Evolutionary conservation across 371 early-diverging fungal genomes (phyloP).

Genomic region (Mortierella sp.): DNA sequence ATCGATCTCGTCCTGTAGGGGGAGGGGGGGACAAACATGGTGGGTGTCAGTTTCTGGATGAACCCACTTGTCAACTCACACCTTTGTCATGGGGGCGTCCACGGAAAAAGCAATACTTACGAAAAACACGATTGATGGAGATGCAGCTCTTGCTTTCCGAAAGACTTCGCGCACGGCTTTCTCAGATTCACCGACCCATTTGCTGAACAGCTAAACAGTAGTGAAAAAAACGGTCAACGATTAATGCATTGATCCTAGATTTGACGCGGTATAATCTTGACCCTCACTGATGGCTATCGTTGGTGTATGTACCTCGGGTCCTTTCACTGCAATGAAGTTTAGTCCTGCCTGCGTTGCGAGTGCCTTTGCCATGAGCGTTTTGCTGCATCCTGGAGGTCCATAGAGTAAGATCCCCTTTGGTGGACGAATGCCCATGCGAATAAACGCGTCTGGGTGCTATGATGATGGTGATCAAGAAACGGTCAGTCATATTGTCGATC

Average conservation of each 20-base stretch:
- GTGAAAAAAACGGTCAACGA: no score
- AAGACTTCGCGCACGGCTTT: constrained; percentile 97
- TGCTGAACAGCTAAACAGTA: constrained; percentile 82
- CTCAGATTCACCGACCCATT: constrained; percentile 99
- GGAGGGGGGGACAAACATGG: no score
- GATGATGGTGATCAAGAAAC: neutral
- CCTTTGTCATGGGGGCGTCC: no score
- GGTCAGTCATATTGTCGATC: neutral
- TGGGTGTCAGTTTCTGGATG: no score
- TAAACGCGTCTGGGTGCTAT: constrained; percentile 91
- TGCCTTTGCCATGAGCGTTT: constrained; percentile 98
- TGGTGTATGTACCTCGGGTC: constrained; percentile 90
- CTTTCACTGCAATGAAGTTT: constrained; percentile 98
- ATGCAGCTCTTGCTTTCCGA: constrained; percentile 91
- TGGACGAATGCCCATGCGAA: constrained; percentile 88
- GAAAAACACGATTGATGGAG: constrained; percentile 97
- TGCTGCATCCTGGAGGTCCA: constrained; percentile 99
- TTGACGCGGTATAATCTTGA: no score
- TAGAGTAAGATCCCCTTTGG: constrained; percentile 97
- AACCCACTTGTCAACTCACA: no score
- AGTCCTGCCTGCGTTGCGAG: constrained; percentile 96
- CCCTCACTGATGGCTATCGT: no score
- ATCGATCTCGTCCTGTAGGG: constrained; percentile 98
- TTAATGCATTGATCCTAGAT: no score
- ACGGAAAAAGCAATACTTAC: constrained; percentile 61